phyloP scores from a whole-genome alignment of 2,329 filamentous ascomycete species.

The Nectriaceae sp. region DNA sequence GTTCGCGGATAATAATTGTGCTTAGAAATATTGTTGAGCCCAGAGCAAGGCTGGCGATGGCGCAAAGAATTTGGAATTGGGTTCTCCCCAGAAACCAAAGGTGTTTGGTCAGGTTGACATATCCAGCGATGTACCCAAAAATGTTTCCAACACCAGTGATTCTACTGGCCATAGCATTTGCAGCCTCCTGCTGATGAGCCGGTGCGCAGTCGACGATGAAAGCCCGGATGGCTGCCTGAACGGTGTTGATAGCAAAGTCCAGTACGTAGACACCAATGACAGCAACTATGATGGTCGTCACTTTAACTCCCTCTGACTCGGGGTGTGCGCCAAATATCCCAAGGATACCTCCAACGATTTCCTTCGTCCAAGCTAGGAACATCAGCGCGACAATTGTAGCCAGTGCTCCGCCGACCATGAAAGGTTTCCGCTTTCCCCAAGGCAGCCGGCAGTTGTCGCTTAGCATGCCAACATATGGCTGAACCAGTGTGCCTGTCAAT shows the following conservation, averaged over 20 bases:
- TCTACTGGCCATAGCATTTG: constrained; percentile 92
- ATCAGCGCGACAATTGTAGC: constrained; percentile 70
- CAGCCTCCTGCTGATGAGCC: constrained; percentile 87
- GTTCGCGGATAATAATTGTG: constrained; percentile 69
- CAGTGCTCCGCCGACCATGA: constrained; percentile 71
- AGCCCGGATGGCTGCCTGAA: constrained; percentile 87
- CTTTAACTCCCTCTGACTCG: constrained; percentile 65
- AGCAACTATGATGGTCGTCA: constrained; percentile 72
- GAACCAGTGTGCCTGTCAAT: constrained; percentile 75
- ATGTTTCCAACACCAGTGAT: constrained; percentile 89
- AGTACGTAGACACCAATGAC: constrained; percentile 87
- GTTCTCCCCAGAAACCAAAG: constrained; percentile 81
- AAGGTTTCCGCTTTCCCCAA: constrained; percentile 81
- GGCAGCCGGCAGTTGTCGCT: constrained; percentile 75
- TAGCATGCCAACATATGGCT: constrained; percentile 80
- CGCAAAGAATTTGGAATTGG: constrained; percentile 91
- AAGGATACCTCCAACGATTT: constrained; percentile 69
- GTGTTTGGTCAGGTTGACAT: constrained; percentile 72
- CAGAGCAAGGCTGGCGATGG: constrained; percentile 77
- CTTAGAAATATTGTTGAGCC: constrained; percentile 70
- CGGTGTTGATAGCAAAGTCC: constrained; percentile 95
- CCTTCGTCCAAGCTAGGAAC: constrained; percentile 72
- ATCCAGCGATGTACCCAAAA: constrained; percentile 84
- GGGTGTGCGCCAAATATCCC: constrained; percentile 69
- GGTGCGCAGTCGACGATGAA: constrained; percentile 95